A percentile compares a stretch with the other conserved stretches of the same genome.
Evolutionary conservation across 83 land plant genomes (phyloP).

Genomic region (Picea mariana): DNA sequence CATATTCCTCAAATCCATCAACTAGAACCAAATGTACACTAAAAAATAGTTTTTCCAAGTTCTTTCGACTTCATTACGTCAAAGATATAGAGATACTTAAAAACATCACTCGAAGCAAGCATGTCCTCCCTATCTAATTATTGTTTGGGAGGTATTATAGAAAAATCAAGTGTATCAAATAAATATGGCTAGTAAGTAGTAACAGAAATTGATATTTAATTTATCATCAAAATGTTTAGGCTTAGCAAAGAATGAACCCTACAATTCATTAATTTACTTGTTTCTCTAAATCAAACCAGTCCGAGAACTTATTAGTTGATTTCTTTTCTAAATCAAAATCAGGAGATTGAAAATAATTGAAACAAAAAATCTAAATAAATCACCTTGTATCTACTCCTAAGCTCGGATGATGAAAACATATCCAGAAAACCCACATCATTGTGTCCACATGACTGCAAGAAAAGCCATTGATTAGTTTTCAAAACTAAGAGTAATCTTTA

Average conservation of each 20-base stretch:
- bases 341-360: background rate
- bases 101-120: too few relatives aligned
- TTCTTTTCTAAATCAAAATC: background rate
- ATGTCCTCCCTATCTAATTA: too few relatives aligned
- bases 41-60: background rate
- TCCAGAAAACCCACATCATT: background rate
- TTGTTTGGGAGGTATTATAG: too few relatives aligned
- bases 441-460: slow-evolving; percentile 3
- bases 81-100: too few relatives aligned
- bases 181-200: too few relatives aligned
- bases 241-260: too few relatives aligned
- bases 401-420: background rate
- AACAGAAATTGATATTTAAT: too few relatives aligned
- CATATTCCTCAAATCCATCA: background rate
- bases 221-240: too few relatives aligned
- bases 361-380: background rate
- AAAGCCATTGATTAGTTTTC: background rate
- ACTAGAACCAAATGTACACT: background rate
- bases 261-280: too few relatives aligned
- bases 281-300: background rate
- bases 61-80: background rate
- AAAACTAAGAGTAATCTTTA: background rate
- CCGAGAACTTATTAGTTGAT: background rate
- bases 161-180: too few relatives aligned
- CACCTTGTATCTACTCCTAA: slow-evolving; percentile 15